Base-by-base conservation (phyloP, 2,329 filamentous ascomycete genomes). In the Diaporthe sp. region DNA sequence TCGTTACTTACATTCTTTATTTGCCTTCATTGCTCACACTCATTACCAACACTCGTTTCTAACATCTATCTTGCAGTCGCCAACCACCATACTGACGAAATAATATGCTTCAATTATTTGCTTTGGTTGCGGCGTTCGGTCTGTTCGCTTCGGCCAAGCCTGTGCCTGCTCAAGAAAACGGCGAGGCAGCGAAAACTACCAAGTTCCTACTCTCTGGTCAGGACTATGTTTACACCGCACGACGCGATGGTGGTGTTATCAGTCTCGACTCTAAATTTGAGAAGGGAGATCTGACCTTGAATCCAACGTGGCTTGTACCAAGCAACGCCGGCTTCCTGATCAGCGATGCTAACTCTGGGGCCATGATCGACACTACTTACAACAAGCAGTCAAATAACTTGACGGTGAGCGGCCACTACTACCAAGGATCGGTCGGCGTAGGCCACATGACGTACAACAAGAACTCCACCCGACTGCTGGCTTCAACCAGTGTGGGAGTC, bases 371-470 rank as follows among this genome's bases (percentile, higher is more conserved):
- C 3, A 37, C 10, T 8, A 10, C 17, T 28, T 65, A 47, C 42
- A 7, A 44, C n/a, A 8, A 58, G 37, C 10, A n/a, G 25, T 28
- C 55, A 17, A 58, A 49, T 28, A 58, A 10, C 13, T 20, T 47
- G 25, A n/a, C 25, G 28, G 2, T 15, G 22, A 61, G 10, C 17
- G 4, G 17, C n/a, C 10, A 13, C 22, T 8, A 31, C 6, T 15
- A 15, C 3, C 7, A 8, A 49, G 61, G 39, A 8, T 68, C 60
- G 10, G n/a, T 51, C 10, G 72, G 72, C n/a, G 34, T 58, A 20
- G 39, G 37, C 22, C 60, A 73, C 6, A 42, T 68, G 28, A 22
- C 34, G 17, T 73, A 73, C 20, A 68, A 73, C 17, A 63, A 44
- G n/a, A 28, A 57, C 28, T 20, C 22, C 20, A 73, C 72, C 37